Percentiles rank a stretch among this genome's conserved stretches.
These are phyloP conservation scores for Alternaria conjuncta DNA, from an alignment of 2,329 filamentous ascomycete genomes.

Conservation along the genomic window DNA sequence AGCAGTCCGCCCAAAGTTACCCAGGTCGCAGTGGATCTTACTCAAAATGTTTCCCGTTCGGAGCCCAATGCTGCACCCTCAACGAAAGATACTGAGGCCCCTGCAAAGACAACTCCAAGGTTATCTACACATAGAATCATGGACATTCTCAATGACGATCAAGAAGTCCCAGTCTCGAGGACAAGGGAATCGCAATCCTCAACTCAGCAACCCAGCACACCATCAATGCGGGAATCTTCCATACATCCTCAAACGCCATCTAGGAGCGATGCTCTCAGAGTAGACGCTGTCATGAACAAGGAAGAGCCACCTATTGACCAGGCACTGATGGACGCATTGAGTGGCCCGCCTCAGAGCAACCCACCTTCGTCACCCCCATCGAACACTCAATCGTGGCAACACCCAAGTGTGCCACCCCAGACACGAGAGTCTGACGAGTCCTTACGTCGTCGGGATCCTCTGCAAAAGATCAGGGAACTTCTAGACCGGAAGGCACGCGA, in stretches of 20 bases:
- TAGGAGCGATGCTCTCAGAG: constrained; percentile 20
- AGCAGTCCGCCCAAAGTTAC: constrained; percentile 21
- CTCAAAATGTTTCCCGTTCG: constrained; percentile 7
- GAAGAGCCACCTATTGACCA: constrained; percentile 32
- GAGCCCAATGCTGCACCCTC: constrained; percentile 15
- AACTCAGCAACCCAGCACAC: constrained; percentile 24
- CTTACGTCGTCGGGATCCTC: constrained; percentile 31
- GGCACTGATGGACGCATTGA: constrained; percentile 28
- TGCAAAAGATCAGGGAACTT: constrained; percentile 34
- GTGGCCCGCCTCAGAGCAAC: constrained; percentile 23
- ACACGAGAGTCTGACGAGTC: constrained; percentile 30
- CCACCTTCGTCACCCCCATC: constrained; percentile 28
- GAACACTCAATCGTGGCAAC: constrained; percentile 20
- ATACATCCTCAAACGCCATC: constrained; percentile 28
- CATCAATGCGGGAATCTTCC: constrained; percentile 16
- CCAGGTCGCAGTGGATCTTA: constrained; percentile 8
- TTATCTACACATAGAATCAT: constrained; percentile 45
- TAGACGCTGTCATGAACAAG: constrained; percentile 27
- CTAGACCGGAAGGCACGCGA: constrained; percentile 36
- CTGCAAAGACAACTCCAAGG: constrained; percentile 32
- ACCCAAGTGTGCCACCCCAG: constrained; percentile 18
- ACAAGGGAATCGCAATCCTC: constrained; percentile 25
- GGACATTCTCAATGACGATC: constrained; percentile 47
- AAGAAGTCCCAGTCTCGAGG: constrained; percentile 35
- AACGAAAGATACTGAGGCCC: constrained; percentile 16